Conservation (phyloP, 2,329 filamentous ascomycete species). For the Aureobasidium sp. region DNA sequence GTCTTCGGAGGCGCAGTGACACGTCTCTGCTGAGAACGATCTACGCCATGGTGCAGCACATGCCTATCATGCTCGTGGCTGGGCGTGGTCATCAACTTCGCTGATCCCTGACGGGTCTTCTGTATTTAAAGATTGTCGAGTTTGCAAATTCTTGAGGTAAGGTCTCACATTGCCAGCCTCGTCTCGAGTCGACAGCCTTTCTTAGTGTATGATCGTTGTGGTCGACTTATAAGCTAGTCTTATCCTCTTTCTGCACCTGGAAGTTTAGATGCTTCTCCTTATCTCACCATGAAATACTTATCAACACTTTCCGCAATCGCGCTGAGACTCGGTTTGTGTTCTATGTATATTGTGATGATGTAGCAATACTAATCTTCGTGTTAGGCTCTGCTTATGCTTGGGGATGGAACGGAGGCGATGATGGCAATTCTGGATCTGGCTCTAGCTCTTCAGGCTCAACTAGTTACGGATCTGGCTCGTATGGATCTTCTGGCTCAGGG, state of each 20-base stretch:
- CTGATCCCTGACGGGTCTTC: background rate
- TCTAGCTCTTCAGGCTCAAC: conserved; percentile 3
- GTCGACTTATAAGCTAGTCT: background rate
- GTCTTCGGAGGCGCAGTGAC: background rate
- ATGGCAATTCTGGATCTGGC: background rate
- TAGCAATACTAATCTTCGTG: background rate
- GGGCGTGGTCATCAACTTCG: conserved; percentile 2
- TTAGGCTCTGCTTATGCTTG: conserved; percentile 10
- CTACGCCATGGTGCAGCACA: background rate
- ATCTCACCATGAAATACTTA: background rate
- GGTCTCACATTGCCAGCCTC: background rate
- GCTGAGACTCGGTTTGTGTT: conserved; percentile 5
- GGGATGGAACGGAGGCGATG: background rate
- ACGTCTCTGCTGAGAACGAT: background rate
- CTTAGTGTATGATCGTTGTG: background rate
- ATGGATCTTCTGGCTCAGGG: background rate
- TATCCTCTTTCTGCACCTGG: background rate
- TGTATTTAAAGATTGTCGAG: background rate
- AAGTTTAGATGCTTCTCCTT: background rate
- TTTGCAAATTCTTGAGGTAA: background rate
- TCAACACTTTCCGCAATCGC: background rate
- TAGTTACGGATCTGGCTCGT: conserved; percentile 4
- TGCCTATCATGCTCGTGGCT: background rate
- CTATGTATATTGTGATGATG: background rate
- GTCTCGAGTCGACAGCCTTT: background rate